Evolutionary conservation across 2,329 filamentous ascomycete genomes (phyloP), one percentile per base, ranked within the genome.

Genomic region (Thyridium curvatum): DNA sequence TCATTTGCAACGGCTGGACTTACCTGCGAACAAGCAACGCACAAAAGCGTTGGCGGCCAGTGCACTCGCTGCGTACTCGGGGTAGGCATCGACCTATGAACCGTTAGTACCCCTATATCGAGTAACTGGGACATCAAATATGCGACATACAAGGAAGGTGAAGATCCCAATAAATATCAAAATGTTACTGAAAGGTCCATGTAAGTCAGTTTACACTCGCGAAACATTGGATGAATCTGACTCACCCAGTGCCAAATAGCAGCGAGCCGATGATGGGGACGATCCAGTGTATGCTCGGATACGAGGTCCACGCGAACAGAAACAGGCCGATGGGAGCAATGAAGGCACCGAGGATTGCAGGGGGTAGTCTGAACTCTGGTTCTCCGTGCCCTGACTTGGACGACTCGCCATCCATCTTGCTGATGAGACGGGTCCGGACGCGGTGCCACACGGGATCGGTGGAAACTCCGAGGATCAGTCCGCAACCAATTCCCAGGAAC

Each of bases 391-490:
- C 74, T 41, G 21, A 26, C 10, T 26, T 26, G 6, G 21, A 26
- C 42, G 38, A 53, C 68, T 55, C 61, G n/a, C n/a, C n/a, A 72
- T 68, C 72, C 74, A 84, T 77, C 26, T 79, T 74, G 33, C 69
- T 69, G 18, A 65, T 50, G 52, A 85, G 84, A 12, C 84, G 72
- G 26, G 83, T 59, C 13, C 74, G 68, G 48, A 84, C 83, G 3
- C 80, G 80, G 15, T 79, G 79, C 50, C 83, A 82, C 58, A 82
- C 84, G 9, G 84, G 66, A 51, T 84, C 84, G 5, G 84, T 53
- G 18, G 84, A 77, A 12, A 80, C 82, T 26, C 84, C 59, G 21
- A 84, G 58, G 35, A 85, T 72, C 6, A 26, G 21, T 10, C 21
- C 21, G 10, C 21, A 26, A 18, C 78, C 60, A 49, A 82, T 68